A percentile compares a stretch with the other conserved stretches of the same genome.
These are phyloP conservation scores for Microascus cirrosus DNA, from an alignment of 2,329 filamentous ascomycete species.

Conservation along the genomic window DNA sequence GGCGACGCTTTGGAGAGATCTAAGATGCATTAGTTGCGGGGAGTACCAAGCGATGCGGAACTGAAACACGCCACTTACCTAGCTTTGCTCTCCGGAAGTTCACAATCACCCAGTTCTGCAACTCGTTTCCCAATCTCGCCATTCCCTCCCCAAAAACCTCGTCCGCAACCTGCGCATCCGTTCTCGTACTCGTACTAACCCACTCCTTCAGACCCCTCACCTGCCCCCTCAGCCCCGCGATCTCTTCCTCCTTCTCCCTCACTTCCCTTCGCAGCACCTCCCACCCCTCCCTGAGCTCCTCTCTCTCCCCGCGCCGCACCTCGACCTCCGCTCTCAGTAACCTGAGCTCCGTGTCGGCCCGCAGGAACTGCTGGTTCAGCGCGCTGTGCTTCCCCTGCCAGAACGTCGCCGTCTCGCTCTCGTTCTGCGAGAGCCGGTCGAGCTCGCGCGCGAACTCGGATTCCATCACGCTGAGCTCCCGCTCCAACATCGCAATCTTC, in stretches of 20 bases:
- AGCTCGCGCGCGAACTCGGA: slow-evolving; percentile 41
- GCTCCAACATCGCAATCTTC: slow-evolving; percentile 39
- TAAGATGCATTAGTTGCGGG: slow-evolving; percentile 12
- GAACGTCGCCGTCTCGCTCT: slow-evolving; percentile 43
- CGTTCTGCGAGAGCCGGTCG: slow-evolving; percentile 38
- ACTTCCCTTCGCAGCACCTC: slow-evolving; percentile 34
- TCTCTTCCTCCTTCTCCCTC: slow-evolving; percentile 42
- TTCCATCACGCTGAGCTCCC: slow-evolving; percentile 40
- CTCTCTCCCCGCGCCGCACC: slow-evolving; percentile 30
- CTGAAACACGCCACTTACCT: slow-evolving; percentile 22
- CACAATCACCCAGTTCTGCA: slow-evolving; percentile 65
- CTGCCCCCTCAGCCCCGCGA: slow-evolving; percentile 43
- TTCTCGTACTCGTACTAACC: slow-evolving; percentile 55
- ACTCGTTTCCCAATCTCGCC: slow-evolving; percentile 49
- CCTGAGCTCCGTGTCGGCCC: slow-evolving; percentile 40
- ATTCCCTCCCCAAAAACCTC: slow-evolving; percentile 54
- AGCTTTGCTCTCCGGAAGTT: slow-evolving; percentile 55
- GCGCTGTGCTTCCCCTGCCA: slow-evolving; percentile 46
- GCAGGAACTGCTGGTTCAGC: slow-evolving; percentile 39
- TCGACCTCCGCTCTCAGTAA: slow-evolving; percentile 38
- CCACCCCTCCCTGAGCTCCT: slow-evolving; percentile 38
- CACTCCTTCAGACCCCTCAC: slow-evolving; percentile 59
- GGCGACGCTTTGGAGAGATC: slow-evolving; percentile 31
- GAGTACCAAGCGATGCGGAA: neutral
- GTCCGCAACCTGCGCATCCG: slow-evolving; percentile 52